Percentiles rank a stretch among this genome's conserved stretches.
Evolutionary conservation across 805 yeast species (phyloP).

Genomic region (Candida xiaguanensis): DNA sequence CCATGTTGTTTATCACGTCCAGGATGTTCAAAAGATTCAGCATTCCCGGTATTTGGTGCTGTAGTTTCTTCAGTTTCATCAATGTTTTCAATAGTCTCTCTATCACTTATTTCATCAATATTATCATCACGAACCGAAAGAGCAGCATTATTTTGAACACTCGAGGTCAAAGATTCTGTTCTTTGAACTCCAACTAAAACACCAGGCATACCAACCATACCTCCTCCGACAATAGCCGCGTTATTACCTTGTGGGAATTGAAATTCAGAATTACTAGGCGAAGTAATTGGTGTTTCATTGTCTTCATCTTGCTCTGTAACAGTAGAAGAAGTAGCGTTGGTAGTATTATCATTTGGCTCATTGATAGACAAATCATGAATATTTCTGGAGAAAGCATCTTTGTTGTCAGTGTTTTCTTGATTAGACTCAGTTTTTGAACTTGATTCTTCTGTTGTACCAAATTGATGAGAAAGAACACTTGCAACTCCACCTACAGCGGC

Average conservation of each 20-base stretch:
- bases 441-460: background rate
- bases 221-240: conserved; percentile 36
- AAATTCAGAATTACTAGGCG: conserved; percentile 48
- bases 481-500: conserved; percentile 14
- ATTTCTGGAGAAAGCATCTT: conserved; percentile 20
- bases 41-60: conserved; percentile 23
- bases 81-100: conserved; percentile 34
- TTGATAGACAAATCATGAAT: conserved; percentile 25
- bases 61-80: conserved; percentile 14
- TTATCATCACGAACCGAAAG: conserved; percentile 80
- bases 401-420: conserved; percentile 9
- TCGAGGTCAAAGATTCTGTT: conserved; percentile 81
- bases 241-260: conserved; percentile 34
- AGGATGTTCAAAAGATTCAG: conserved; percentile 12
- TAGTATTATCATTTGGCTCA: conserved; percentile 13
- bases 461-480: conserved; percentile 5
- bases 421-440: background rate
- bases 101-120: conserved; percentile 41
- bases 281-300: conserved; percentile 45
- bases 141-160: conserved; percentile 90
- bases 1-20: conserved; percentile 15
- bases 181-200: conserved; percentile 47
- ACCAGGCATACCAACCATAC: conserved; percentile 43
- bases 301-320: conserved; percentile 26
- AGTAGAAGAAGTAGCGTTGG: conserved; percentile 35